phyloP scores from a whole-genome alignment of 1,284 basidiomycete genomes.

The Hortiboletus rubellus region DNA sequence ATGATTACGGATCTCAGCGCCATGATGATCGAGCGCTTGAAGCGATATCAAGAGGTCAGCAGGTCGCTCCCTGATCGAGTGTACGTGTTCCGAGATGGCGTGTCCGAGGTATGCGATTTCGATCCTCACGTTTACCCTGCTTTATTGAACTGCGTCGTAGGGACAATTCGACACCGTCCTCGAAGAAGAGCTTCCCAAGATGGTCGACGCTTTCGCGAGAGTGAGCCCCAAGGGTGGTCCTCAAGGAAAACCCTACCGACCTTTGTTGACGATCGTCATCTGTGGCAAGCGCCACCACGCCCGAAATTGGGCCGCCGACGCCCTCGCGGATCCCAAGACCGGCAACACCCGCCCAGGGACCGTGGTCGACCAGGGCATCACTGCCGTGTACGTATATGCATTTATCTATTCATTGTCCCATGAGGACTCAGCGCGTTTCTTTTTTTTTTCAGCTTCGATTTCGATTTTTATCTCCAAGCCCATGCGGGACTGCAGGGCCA shows the following conservation, averaged over 20 bases:
- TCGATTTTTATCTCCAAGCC: constrained; percentile 79
- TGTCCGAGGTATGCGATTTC: constrained; percentile 58
- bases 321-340: constrained; percentile 49
- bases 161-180: constrained; percentile 69
- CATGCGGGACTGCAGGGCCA: constrained; percentile 46
- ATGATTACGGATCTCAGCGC: constrained; percentile 63
- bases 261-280: constrained; percentile 67
- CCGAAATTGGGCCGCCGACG: constrained; percentile 55
- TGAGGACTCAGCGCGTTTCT: not conserved
- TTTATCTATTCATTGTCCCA: not conserved
- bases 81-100: constrained; percentile 61
- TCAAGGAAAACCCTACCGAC: constrained; percentile 50
- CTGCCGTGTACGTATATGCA: constrained; percentile 51
- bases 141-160: constrained; percentile 36
- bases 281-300: constrained; percentile 83
- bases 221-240: constrained; percentile 38
- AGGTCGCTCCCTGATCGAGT: constrained; percentile 60
- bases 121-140: not conserved
- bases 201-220: constrained; percentile 59
- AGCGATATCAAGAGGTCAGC: constrained; percentile 54
- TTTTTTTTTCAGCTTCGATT: constrained; percentile 51
- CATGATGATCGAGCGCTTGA: constrained; percentile 70
- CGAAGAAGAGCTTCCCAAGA: constrained; percentile 56
- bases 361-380: constrained; percentile 72
- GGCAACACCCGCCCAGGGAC: constrained; percentile 77